Evolutionary conservation across 768 basidiomycete species (phyloP).

Genomic region (Calocybe gangraenosa): DNA sequence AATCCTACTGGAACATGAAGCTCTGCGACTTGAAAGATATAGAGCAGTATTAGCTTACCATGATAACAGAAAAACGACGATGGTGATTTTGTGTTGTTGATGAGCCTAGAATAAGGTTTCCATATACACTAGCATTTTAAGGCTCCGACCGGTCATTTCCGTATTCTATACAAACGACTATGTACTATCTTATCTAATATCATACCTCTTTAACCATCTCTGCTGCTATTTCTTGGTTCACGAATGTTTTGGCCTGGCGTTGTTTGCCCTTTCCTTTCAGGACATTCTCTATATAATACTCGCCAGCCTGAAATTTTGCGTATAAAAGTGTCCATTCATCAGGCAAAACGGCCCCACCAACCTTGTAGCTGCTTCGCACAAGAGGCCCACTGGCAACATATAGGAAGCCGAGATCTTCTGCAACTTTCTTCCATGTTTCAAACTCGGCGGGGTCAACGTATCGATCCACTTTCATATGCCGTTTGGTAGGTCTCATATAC

Average conservation of each 20-base stretch:
- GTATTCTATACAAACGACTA: neutral
- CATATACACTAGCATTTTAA: neutral
- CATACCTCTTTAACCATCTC: neutral
- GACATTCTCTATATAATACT: slow-evolving; percentile 93
- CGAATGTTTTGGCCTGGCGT: slow-evolving; percentile 31
- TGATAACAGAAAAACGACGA: slow-evolving; percentile 14
- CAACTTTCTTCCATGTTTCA: slow-evolving; percentile 83
- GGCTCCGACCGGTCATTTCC: slow-evolving; percentile 15
- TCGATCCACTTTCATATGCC: slow-evolving; percentile 98
- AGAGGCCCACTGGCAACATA: slow-evolving; percentile 97
- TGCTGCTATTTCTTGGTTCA: slow-evolving; percentile 9
- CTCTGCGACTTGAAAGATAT: neutral
- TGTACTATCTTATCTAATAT: no score
- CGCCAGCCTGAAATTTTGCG: slow-evolving; percentile 84
- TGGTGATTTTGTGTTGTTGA: slow-evolving; percentile 18
- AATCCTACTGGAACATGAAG: slow-evolving; percentile 49
- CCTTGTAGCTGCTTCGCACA: slow-evolving; percentile 97
- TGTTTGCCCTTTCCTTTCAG: slow-evolving; percentile 55
- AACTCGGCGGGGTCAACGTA: slow-evolving; percentile 96
- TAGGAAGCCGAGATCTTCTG: slow-evolving; percentile 92
- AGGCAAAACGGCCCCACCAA: slow-evolving; percentile 24
- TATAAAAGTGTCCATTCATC: neutral
- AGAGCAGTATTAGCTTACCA: slow-evolving; percentile 24
- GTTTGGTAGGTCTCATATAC: slow-evolving; percentile 99
- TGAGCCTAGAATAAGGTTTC: slow-evolving; percentile 19